These are phyloP conservation scores for Schrenkiella parvula DNA, from an alignment of 345 rosid genomes.

Conservation along the genomic window DNA sequence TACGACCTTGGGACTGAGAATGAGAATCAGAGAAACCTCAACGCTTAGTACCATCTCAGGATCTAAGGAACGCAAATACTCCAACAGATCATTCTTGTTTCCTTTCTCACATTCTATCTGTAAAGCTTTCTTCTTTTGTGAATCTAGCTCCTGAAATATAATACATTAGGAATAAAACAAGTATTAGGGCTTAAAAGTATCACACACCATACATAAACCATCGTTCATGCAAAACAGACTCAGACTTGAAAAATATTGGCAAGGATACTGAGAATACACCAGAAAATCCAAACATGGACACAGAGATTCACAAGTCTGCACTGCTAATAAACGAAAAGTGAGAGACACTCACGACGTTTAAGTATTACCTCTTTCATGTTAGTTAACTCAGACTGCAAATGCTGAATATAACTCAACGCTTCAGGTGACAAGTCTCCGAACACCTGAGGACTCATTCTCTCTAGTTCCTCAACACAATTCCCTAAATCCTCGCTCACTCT, in stretches of 20 bases:
- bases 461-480: conserved; percentile 42
- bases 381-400: conserved; percentile 59
- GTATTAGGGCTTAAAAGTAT: background rate
- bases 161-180: background rate
- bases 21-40: background rate
- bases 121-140: conserved; percentile 50
- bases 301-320: background rate
- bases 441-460: conserved; percentile 47
- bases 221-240: background rate
- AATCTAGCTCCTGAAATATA: conserved; percentile 59
- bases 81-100: conserved; percentile 66
- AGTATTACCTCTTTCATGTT: conserved; percentile 49
- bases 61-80: conserved; percentile 82
- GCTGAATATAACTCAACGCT: conserved; percentile 60
- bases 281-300: background rate
- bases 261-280: background rate
- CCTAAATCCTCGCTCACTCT: conserved; percentile 29
- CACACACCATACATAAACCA: background rate
- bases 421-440: conserved; percentile 67
- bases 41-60: conserved; percentile 54
- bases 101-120: conserved; percentile 51
- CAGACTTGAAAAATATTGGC: background rate
- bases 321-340: background rate
- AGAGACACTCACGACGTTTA: background rate
- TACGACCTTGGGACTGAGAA: background rate